Base-by-base conservation (phyloP, 805 yeast species). In the Priceomyces haplophilus region DNA sequence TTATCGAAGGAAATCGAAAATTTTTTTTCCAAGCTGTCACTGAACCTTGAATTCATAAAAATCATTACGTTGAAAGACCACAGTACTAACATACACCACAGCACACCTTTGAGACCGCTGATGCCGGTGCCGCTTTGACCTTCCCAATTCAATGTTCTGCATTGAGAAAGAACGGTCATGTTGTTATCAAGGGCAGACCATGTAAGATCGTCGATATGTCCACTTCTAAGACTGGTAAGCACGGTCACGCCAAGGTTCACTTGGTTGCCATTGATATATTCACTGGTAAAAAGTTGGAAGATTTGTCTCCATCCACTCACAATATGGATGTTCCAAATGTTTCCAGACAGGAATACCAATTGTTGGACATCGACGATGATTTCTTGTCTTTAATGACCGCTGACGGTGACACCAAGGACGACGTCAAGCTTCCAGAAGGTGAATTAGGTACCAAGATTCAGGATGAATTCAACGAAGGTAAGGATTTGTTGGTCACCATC, bases 211-310 rank as follows among this genome's bases (percentile, higher is more conserved):
- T 93, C 65, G 99, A 93, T 75, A 93, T 93, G 99, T 93, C 99
- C 53, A 93, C 99, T 69, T 93, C 99, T 67, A 93, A 93, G 86
- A 93, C 99, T 63, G 99, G 99, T 79, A 93, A 93, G 97, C 99
- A 93, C 86, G 99, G 99, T 80, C 99, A 93, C 93, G 99, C 99
- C 73, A 93, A 93, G 84, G 99, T 93, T 75, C 98, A 93, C 78
- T 83, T 93, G 78, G 98, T 93, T 59, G 98, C 98, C 70, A 83
- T 87, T 64, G 99, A 93, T 75, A 91, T 93, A 74, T 93, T 93
- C 91, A 93, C 99, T 65, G 86, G 88, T 75, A 93, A 93, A 90
- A 93, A 93, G 82, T 84, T 90, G 75, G 99, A 93, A 84, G 99
- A 93, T 79, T 86, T 93, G 73, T 93, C 99, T 60, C 99, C 99